phyloP scores from a whole-genome alignment of 495 filamentous ascomycete genomes.

The Hypomontagnella monticulosa region DNA sequence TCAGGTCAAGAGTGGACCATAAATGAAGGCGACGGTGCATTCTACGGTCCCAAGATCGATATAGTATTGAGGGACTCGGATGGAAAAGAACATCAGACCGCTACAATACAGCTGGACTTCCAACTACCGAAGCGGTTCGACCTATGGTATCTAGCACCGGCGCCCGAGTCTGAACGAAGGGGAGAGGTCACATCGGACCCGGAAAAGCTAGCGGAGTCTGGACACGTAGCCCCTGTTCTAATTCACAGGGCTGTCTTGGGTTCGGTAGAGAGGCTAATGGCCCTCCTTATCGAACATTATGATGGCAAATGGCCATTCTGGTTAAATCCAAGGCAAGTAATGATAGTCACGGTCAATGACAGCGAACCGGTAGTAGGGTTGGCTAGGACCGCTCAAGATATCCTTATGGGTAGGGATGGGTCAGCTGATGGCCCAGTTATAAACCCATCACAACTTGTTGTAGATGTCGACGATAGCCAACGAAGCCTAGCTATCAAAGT shows the following conservation, averaged over 20 bases:
- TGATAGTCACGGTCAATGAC: conserved; percentile 80
- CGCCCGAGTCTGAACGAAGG: conserved; percentile 71
- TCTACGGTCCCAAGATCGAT: conserved; percentile 97
- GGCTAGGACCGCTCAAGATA: conserved; percentile 59
- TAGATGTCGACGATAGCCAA: conserved; percentile 76
- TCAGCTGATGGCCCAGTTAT: conserved; percentile 51
- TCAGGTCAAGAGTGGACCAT: conserved; percentile 74
- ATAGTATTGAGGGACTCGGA: conserved; percentile 83
- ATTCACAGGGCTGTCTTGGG: conserved; percentile 91
- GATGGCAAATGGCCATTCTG: conserved; percentile 89
- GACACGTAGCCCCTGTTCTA: conserved; percentile 77
- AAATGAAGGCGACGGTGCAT: conserved; percentile 87
- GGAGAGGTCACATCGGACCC: conserved; percentile 58
- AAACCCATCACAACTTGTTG: conserved; percentile 62
- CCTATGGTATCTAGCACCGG: conserved; percentile 79
- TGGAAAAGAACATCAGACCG: conserved; percentile 90
- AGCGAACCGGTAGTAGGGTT: conserved; percentile 65
- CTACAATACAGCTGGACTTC: conserved; percentile 93
- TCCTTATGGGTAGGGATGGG: conserved; percentile 55
- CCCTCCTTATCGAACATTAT: conserved; percentile 86
- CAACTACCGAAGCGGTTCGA: conserved; percentile 87
- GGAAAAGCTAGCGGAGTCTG: conserved; percentile 54
- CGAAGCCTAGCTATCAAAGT: conserved; percentile 74
- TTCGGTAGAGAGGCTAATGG: conserved; percentile 86
- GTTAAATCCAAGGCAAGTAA: conserved; percentile 84